phyloP scores from a whole-genome alignment of 352 stramenopile genomes.

The Globisporangium spinosum region DNA sequence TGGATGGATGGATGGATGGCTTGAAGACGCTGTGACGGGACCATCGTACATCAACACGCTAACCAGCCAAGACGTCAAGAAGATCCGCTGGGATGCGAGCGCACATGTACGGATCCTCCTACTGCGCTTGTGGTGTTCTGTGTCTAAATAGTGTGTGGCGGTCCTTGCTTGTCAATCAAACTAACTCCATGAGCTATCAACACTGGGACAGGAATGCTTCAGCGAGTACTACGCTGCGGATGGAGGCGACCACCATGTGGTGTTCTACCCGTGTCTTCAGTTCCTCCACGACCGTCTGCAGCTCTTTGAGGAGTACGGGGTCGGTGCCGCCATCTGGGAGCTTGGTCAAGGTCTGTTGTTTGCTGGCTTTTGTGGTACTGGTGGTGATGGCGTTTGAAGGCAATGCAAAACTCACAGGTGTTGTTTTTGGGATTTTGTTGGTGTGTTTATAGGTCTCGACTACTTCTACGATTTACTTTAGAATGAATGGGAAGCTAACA shows the following conservation, averaged over 20 bases:
- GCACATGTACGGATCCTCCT: constrained; percentile 28
- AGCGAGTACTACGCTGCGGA: constrained; percentile 38
- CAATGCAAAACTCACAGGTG: neutral
- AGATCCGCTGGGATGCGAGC: constrained; percentile 48
- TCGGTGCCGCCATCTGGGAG: constrained; percentile 71
- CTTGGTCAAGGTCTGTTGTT: constrained; percentile 61
- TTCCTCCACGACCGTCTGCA: constrained; percentile 67
- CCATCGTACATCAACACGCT: constrained; percentile 38
- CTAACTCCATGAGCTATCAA: neutral
- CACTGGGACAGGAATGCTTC: constrained; percentile 50
- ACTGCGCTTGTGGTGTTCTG: too few species aligned
- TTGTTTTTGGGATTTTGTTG: constrained; percentile 11
- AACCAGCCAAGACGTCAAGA: constrained; percentile 32
- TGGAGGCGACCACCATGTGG: constrained; percentile 33
- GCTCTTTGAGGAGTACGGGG: constrained; percentile 43
- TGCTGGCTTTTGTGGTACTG: neutral
- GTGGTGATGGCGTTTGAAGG: neutral
- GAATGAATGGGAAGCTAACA: constrained; percentile 6
- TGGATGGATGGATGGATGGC: neutral
- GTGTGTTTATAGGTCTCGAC: constrained; percentile 51
- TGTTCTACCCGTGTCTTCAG: constrained; percentile 83
- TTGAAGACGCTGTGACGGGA: constrained; percentile 42
- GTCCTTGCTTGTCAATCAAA: neutral
- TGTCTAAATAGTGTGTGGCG: neutral
- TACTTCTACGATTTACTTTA: constrained; percentile 63